Conservation (phyloP, 768 basidiomycete species). For the Xanthoconium stramineum region DNA sequence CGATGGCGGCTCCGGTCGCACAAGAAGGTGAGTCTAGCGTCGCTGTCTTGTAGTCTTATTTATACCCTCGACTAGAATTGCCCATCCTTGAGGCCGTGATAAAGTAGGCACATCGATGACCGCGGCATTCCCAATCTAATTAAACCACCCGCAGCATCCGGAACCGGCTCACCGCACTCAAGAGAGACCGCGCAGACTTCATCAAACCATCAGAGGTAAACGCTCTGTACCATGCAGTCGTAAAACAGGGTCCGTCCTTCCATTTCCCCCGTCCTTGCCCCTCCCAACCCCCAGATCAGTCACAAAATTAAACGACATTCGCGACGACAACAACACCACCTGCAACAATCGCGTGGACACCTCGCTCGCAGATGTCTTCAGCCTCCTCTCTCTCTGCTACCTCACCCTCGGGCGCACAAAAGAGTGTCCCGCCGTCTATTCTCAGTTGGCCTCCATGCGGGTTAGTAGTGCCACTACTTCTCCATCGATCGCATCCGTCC, state of each 20-base stretch:
- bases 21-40: constrained; percentile 59
- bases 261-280: background rate
- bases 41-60: constrained; percentile 5
- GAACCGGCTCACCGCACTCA: constrained; percentile 90
- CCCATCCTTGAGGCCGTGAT: constrained; percentile 94
- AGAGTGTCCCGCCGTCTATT: constrained; percentile 93
- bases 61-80: constrained; percentile 57
- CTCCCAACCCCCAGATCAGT: constrained; percentile 44
- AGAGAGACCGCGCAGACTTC: constrained; percentile 90
- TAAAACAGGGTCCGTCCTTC: constrained; percentile 76
- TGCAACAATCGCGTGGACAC: constrained; percentile 93
- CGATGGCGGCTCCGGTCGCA: constrained; percentile 68
- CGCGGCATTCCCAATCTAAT: constrained; percentile 15
- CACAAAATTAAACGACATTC: constrained; percentile 86
- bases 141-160: constrained; percentile 63
- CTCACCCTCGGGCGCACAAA: constrained; percentile 95
- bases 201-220: constrained; percentile 94
- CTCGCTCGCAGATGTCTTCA: constrained; percentile 93
- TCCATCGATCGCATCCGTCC: background rate
- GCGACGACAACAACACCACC: constrained; percentile 68
- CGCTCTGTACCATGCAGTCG: constrained; percentile 85
- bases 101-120: constrained; percentile 52
- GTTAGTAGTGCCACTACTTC: constrained; percentile 58
- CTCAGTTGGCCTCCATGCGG: constrained; percentile 93
- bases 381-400: constrained; percentile 92